Evolutionary conservation across 495 filamentous ascomycete species (phyloP), one percentile per base, ranked within the genome.

Genomic region (Penicillium psychrofluorescens): DNA sequence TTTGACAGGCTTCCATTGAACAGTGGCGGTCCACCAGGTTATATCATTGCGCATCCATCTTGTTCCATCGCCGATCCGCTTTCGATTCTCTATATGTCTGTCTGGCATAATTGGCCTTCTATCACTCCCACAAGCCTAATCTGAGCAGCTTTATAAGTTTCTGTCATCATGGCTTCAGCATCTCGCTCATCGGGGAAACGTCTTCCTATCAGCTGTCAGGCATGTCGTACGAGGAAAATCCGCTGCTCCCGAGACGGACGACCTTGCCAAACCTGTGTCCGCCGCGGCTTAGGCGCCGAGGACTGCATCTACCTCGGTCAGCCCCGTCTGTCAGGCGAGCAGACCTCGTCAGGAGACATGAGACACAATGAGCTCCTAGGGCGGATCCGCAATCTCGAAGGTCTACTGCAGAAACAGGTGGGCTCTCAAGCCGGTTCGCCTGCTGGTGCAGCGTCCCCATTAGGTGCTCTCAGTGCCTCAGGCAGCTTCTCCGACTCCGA

Each of bases 271-370:
- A 70, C 66, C 1, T 70, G 66, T 49, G 59, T 67, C 4, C 60
- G 64, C 8, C 58, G 66, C 11, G 66, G 66, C 7, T 50, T 70
- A 7, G 62, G 62, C 11, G 64, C 66, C 7, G 62, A 70, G 40
- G 66, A 70, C 46, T 70, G 66, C 35, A 54, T 70, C 46, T 70
- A 70, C 28, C 56, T 70, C 11, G 64, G 66, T 28, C 66, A 66
- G 30, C 66, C 66, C 7, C 50, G 66, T 28, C 50, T 70, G 11
- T 66, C 64, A 41, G 56, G 59, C 7, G 64, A 67, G 11, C 61
- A 62, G 35, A 36, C 52, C 2, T 45, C 54, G 8, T 29, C 58
- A 7, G 49, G 46, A 6, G 64, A 66, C 29, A 36, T 50, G 0
- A 51, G 59, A n/a, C 66, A 67, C 29, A 58, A 58, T 10, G 66